These are phyloP conservation scores for Naganishia kalamii DNA, from an alignment of 768 basidiomycete species.

Conservation along the genomic window DNA sequence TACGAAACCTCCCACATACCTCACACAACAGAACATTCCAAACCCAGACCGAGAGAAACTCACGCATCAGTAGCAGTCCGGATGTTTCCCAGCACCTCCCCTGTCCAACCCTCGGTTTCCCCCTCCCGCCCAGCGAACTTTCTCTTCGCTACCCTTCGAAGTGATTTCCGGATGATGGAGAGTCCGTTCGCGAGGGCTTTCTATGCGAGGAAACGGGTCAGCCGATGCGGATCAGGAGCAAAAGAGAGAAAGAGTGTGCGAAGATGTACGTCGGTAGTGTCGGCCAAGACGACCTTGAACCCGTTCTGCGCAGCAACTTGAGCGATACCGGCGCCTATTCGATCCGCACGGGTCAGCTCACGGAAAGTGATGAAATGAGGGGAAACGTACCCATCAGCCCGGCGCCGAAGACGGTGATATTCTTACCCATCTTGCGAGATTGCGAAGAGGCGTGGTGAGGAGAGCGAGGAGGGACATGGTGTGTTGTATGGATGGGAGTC, in stretches of 20 bases:
- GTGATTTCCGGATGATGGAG: constrained; percentile 48
- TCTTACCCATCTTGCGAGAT: constrained; percentile 28
- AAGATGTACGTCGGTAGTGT: constrained; percentile 45
- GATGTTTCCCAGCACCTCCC: constrained; percentile 41
- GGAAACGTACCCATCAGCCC: constrained; percentile 45
- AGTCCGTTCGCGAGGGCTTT: constrained; percentile 40
- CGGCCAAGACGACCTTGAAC: constrained; percentile 47
- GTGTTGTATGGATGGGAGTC: too few relatives aligned
- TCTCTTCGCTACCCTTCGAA: constrained; percentile 47
- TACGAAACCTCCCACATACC: not conserved
- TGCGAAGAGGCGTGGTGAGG: not conserved
- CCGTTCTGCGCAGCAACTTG: constrained; percentile 50
- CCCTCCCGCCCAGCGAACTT: constrained; percentile 35
- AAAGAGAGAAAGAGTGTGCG: not conserved
- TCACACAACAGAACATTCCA: not conserved
- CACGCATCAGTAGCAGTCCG: constrained; percentile 47
- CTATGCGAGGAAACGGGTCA: not conserved
- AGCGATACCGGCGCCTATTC: constrained; percentile 49
- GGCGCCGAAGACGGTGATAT: constrained; percentile 49
- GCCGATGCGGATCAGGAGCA: not conserved
- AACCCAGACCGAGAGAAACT: constrained; percentile 17
- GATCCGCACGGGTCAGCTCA: not conserved
- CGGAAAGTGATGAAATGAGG: not conserved
- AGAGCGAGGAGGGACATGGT: too few relatives aligned
- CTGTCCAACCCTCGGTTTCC: constrained; percentile 4